A percentile compares a stretch with the other conserved stretches of the same genome.
phyloP scores from a whole-genome alignment of 2,329 filamentous ascomycete genomes.

The Aureobasidium melanogenum region DNA sequence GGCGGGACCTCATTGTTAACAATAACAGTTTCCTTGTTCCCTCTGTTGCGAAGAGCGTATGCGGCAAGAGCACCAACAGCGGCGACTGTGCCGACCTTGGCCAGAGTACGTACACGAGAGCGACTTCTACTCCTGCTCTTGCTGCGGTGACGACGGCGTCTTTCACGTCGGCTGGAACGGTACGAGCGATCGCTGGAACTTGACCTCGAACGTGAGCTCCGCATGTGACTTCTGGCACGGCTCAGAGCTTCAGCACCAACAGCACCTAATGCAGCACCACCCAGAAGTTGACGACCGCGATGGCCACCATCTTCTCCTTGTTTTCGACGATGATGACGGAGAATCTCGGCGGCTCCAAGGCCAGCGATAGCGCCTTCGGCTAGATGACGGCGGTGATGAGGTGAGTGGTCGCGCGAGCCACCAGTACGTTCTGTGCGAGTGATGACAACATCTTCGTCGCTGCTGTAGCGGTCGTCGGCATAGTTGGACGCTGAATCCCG shows the following conservation, averaged over 20 bases:
- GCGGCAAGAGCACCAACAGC: slow-evolving; percentile 50
- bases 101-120: slow-evolving; percentile 43
- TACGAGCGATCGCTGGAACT: slow-evolving; percentile 25
- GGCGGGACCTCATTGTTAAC: slow-evolving; percentile 38
- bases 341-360: slow-evolving; percentile 50
- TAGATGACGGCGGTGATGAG: slow-evolving; percentile 47
- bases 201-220: slow-evolving; percentile 25
- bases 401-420: slow-evolving; percentile 27
- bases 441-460: slow-evolving; percentile 68
- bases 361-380: slow-evolving; percentile 55
- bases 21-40: slow-evolving; percentile 39
- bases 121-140: slow-evolving; percentile 14
- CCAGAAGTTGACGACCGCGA: slow-evolving; percentile 45
- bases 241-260: slow-evolving; percentile 51
- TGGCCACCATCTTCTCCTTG: slow-evolving; percentile 47
- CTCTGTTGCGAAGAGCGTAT: slow-evolving; percentile 41
- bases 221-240: slow-evolving; percentile 34
- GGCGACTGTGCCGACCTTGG: slow-evolving; percentile 52
- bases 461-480: slow-evolving; percentile 80
- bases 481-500: slow-evolving; percentile 47
- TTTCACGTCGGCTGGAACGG: slow-evolving; percentile 29
- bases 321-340: slow-evolving; percentile 48
- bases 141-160: slow-evolving; percentile 21
- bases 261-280: slow-evolving; percentile 53
- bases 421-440: slow-evolving; percentile 39